Evolutionary conservation across 2,329 filamentous ascomycete species (phyloP).

Genomic region (Ceratocystis huliohia): DNA sequence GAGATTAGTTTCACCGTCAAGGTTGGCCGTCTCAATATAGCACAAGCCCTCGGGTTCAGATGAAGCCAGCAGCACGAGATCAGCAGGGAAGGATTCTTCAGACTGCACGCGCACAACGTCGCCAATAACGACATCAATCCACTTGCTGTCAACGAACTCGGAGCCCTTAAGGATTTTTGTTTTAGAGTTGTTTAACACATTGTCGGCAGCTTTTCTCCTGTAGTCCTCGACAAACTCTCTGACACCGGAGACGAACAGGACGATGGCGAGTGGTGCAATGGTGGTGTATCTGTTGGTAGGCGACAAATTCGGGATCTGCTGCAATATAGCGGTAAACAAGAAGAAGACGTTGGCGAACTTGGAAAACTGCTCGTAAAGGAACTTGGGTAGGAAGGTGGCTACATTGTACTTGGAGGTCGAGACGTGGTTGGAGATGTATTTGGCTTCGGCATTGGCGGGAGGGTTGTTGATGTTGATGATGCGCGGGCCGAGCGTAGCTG

Average conservation of each 20-base stretch:
- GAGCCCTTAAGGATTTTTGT: constrained; percentile 73
- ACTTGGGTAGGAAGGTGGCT: constrained; percentile 88
- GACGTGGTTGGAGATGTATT: constrained; percentile 91
- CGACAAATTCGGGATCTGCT: constrained; percentile 90
- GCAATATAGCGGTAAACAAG: constrained; percentile 86
- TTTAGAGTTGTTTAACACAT: constrained; percentile 74
- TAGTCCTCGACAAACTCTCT: constrained; percentile 94
- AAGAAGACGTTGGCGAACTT: constrained; percentile 99
- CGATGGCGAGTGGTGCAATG: constrained; percentile 81
- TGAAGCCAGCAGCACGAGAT: constrained; percentile 80
- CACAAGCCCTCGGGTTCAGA: constrained; percentile 95
- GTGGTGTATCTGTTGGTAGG: constrained; percentile 94
- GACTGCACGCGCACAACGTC: constrained; percentile 89
- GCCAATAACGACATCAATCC: constrained; percentile 86
- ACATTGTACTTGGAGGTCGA: constrained; percentile 97
- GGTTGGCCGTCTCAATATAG: constrained; percentile 96
- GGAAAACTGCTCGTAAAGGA: constrained; percentile 94
- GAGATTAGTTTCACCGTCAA: constrained; percentile 94
- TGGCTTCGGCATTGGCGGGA: constrained; percentile 76
- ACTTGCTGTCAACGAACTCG: constrained; percentile 73
- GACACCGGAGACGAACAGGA: constrained; percentile 83
- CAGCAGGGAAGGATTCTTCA: constrained; percentile 87
- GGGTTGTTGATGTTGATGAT: constrained; percentile 95
- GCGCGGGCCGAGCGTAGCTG: constrained; percentile 78
- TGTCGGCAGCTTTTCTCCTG: constrained; percentile 76